A percentile compares a stretch with the other conserved stretches of the same genome.
These are phyloP conservation scores for Spiraea crenata DNA, from an alignment of 331 rosid genomes.

Conservation along the genomic window DNA sequence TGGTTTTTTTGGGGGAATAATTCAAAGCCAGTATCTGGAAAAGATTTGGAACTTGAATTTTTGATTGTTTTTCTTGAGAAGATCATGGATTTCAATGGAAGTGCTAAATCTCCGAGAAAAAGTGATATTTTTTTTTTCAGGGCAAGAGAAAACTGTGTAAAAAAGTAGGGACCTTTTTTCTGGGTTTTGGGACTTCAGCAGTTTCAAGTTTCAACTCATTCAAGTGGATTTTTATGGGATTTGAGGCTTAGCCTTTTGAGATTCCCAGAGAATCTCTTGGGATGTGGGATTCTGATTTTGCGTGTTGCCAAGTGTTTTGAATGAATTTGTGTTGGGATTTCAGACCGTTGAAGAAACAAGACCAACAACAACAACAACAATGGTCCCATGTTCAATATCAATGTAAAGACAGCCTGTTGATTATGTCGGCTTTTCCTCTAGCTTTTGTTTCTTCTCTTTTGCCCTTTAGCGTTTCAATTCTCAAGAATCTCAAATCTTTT, in stretches of 20 bases:
- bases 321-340: conserved; percentile 28
- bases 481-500: conserved; percentile 23
- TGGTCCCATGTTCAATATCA: conserved; percentile 46
- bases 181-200: conserved; percentile 12
- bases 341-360: conserved; percentile 30
- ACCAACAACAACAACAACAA: conserved; percentile 14
- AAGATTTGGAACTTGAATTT: conserved; percentile 16
- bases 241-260: conserved; percentile 28
- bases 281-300: conserved; percentile 42
- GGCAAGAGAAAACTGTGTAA: neutral
- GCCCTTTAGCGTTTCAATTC: conserved; percentile 27
- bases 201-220: conserved; percentile 13
- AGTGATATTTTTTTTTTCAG: neutral
- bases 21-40: neutral
- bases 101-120: neutral
- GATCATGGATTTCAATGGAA: neutral
- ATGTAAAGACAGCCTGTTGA: conserved; percentile 42
- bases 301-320: conserved; percentile 18
- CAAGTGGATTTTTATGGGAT: conserved; percentile 18
- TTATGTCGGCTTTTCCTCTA: conserved; percentile 31
- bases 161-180: neutral
- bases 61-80: neutral
- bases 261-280: conserved; percentile 62
- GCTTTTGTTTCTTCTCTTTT: conserved; percentile 31
- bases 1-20: conserved; percentile 10